phyloP scores from a whole-genome alignment of 371 early-diverging fungal species.

The Rhizopus stolonifer region DNA sequence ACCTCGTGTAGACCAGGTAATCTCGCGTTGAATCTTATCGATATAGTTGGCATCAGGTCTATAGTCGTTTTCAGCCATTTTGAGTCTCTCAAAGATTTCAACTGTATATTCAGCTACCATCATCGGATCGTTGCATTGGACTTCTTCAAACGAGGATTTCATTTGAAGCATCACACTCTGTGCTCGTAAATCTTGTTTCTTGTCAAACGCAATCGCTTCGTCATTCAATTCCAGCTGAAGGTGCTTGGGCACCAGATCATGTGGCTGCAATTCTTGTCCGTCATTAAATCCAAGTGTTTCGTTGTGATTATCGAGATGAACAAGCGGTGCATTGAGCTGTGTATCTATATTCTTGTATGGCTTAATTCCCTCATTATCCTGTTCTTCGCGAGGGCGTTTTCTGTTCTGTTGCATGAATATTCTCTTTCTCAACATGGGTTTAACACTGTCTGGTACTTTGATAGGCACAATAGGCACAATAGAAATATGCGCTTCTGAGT shows the following conservation, averaged over 20 bases:
- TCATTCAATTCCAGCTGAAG: background rate
- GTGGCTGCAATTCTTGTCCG: slow-evolving; percentile 22
- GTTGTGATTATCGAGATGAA: background rate
- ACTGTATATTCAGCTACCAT: slow-evolving; percentile 90
- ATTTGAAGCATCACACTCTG: slow-evolving; percentile 23
- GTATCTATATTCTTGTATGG: background rate
- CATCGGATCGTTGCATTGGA: slow-evolving; percentile 76
- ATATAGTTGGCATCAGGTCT: slow-evolving; percentile 80
- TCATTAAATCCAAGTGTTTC: slow-evolving; percentile 14
- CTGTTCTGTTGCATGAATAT: background rate
- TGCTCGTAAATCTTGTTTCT: slow-evolving; percentile 22
- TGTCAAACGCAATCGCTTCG: slow-evolving; percentile 14
- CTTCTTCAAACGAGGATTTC: slow-evolving; percentile 38
- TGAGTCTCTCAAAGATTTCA: slow-evolving; percentile 70
- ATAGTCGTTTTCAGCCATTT: slow-evolving; percentile 10
- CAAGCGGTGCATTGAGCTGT: slow-evolving; percentile 10
- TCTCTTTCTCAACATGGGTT: slow-evolving; percentile 7
- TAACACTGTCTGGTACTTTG: slow-evolving; percentile 18
- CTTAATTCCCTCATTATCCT: background rate
- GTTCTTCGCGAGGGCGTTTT: slow-evolving; percentile 3
- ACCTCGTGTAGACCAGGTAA: slow-evolving; percentile 93
- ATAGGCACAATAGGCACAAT: slow-evolving; percentile 40
- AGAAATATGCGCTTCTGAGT: slow-evolving; percentile 4
- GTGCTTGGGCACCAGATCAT: slow-evolving; percentile 21
- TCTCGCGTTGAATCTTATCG: slow-evolving; percentile 76